Evolutionary conservation across 495 filamentous ascomycete species (phyloP), one percentile per base, ranked within the genome.

Genomic region (Recurvomyces mirabilis): DNA sequence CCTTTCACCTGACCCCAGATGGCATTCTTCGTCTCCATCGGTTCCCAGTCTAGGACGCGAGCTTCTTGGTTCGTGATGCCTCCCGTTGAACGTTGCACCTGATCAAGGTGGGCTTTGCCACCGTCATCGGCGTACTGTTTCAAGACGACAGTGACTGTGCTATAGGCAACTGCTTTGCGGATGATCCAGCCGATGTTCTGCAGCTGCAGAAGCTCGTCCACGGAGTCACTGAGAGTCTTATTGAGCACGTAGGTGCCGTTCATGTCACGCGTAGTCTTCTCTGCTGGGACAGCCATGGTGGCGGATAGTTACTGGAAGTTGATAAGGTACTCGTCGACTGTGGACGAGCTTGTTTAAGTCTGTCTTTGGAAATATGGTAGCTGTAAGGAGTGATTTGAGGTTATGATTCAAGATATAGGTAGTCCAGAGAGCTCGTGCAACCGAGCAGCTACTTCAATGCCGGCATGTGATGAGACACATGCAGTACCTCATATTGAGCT

Each of bases 181-280:
- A 75, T 71, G 41, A 86, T 52, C 83, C 82, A 98, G 70, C 78
- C 43, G 40, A 98, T 66, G 64, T 81, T 81, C 77, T 95, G 91
- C 66, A 52, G 41, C 26, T 49, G 44, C 13, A 54, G 51, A 7
- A 49, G 15, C 13, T 3, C 10, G 22, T 44, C 20, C 3, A 30
- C n/a, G 65, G 60, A 25, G 64, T 67, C 40, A 53, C 54, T 5
- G 65, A 73, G 43, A 60, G 57, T 9, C 53, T 68, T 17, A 65
- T 60, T 54, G 36, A 54, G 39, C 25, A 37, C 37, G 41, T 54
- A 54, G 25, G 32, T 38, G 32, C 51, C 51, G 34, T 32, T 29
- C 20, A 54, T 42, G 46, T 49, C 34, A 10, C 40, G 30, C 26
- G 35, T 49, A 11, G 51, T 54, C n/a, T 41, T 33, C 4, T 24